Evolutionary conservation across 176 grass and related monocot genomes (phyloP).

Genomic region (Chrysopogon serrulatus): DNA sequence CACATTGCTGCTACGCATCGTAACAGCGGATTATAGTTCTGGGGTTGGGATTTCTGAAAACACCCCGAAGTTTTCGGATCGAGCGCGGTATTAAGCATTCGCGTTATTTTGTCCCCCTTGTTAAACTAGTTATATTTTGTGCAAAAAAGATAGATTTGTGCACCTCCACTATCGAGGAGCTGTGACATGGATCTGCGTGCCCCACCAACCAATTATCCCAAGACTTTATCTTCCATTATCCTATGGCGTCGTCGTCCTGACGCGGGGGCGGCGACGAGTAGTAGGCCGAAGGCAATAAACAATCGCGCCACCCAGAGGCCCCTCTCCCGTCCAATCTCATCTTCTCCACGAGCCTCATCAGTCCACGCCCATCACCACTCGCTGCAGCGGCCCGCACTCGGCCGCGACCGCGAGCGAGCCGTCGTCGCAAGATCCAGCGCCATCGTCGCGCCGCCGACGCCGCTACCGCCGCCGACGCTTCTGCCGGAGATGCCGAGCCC

Average conservation of each 20-base stretch:
- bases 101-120: neutral
- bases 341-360: conserved; percentile 5
- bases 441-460: conserved; percentile 22
- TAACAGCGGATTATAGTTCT: neutral
- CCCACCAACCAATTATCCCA: conserved; percentile 39
- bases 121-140: neutral
- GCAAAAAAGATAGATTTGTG: neutral
- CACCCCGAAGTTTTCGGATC: neutral
- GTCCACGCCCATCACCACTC: neutral
- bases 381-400: neutral
- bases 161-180: conserved; percentile 2
- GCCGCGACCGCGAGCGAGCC: neutral
- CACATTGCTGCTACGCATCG: neutral
- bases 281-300: conserved; percentile 21
- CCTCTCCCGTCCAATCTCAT: neutral
- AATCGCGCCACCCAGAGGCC: conserved; percentile 19
- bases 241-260: conserved; percentile 13
- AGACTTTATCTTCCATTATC: conserved; percentile 32
- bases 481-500: conserved; percentile 31
- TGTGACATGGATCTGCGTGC: conserved; percentile 49
- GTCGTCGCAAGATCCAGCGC: conserved; percentile 37
- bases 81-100: neutral
- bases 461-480: neutral
- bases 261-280: neutral
- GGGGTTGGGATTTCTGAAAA: neutral